Evolutionary conservation across 495 filamentous ascomycete genomes (phyloP), one percentile per base, ranked within the genome.

Genomic region (Penicillium mononematosum): DNA sequence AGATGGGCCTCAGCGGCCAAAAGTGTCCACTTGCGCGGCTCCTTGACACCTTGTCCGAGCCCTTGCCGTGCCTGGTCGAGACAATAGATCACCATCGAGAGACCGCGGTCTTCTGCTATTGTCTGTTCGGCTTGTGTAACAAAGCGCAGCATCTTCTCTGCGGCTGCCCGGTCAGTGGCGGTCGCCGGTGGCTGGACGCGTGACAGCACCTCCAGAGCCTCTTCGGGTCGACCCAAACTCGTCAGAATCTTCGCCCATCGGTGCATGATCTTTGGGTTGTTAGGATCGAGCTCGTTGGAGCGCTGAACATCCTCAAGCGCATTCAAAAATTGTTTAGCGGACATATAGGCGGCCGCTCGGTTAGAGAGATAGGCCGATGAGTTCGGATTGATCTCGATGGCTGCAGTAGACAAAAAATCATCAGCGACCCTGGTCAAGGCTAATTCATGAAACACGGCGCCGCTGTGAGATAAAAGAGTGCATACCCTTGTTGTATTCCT

Each of bases 1-100:
- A 98, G 75, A 61, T 94, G 88, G n/a, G 95, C 95, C 73, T 96
- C 92, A 20, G 91, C 95, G 16, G 89, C 81, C 85, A 98, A 83
- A 55, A 98, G 75, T 64, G 86, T 87, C 94, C 94, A 98, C 69
- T 95, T 93, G 69, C 92, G 83, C 16, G 94, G 94, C 70, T 85
- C 84, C 56, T 82, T 78, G 19, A 91, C 91, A 20, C 84, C 84
- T 31, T 70, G 47, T 4, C 91, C 94, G 20, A 98, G 77, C 14
- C 86, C 77, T 67, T 84, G 83, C 58, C 93, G 90, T 4, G 94
- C 94, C 72, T 91, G 85, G 54, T 98, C 91, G 29, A 98, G 81
- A 16, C 92, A 93, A 72, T 95, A 89, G 53, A 96, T 73, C 17
- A 88, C 91, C 92, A 98, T 93, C 8, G 91, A 96, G 5, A 90